Evolutionary conservation across 495 filamentous ascomycete species (phyloP), one percentile per base, ranked within the genome.

Genomic region (Xylaria sp.): DNA sequence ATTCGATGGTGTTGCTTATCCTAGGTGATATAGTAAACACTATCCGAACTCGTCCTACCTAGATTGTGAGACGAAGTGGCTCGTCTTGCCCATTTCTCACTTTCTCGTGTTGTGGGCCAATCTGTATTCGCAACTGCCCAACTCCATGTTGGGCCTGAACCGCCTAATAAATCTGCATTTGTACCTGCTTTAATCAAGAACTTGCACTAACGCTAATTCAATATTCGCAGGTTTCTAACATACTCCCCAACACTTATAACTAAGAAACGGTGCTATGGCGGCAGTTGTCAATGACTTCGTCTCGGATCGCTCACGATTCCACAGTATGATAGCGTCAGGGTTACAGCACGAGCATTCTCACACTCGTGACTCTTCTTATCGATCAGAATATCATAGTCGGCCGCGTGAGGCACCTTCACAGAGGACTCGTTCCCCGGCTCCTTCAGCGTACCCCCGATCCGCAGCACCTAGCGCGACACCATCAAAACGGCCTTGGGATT

Each of bases 241-340:
- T 53, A 41, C 65, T 26, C 61, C 33, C 31, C 15, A 33, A 43
- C 50, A 57, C 26, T 29, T 59, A 68, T 52, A 31, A 65, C 53
- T 50, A 9, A 24, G 71, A 75, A 44, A 70, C 73, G 72, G 79
- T 81, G 79, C 77, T 71, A 86, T 85, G 84, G 84, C 84, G 61
- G 79, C 84, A 70, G 46, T 85, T 74, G 82, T 85, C 44, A 81
- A 83, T 75, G 84, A 86, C 72, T 82, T 80, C 70, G 82, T 80
- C 70, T 73, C 83, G 61, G 83, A 86, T 64, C 77, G 78, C 41
- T 78, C 83, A 62, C 78, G 81, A 67, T 83, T 85, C 58, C 82
- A 86, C 73, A 81, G 76, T 61, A 82, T 84, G 81, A 84, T 85
- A 67, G 78, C 77, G 14, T 71, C 82, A 31, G 73, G 77, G 37